Evolutionary conservation across 129 eudicot genomes (phyloP), one percentile per base, ranked within the genome.

Genomic region (Helichrysum umbraculigerum): DNA sequence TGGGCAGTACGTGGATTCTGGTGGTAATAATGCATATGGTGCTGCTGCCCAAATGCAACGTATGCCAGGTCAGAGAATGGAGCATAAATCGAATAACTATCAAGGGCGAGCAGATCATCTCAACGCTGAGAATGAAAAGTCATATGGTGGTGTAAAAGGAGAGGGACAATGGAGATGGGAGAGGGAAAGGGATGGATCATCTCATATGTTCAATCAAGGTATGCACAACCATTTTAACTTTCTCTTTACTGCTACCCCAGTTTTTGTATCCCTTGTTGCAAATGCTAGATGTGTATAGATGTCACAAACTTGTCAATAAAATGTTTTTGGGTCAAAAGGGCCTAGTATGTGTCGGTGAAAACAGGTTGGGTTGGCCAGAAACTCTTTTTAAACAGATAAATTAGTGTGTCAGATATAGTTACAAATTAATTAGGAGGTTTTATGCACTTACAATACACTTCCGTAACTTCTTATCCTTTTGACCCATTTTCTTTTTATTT

Each of bases 91-190:
- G 32, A 76, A 68, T 76, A 74, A 68, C 70, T 87, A 81, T 73
- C 85, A 85, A 75, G 86, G 88, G 41, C 69, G 85, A 37, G 73
- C 68, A 61, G 87, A 82, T 28, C 74, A 82, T 34, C 19, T 64
- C 30, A 77, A 37, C 39, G 66, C 83, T 16, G 88, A 84, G 67
- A 82, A 84, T 57, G 88, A 81, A 51, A 84, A 65, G 70, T 74
- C 84, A 7, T 84, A 84, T 73, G 84, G 84, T 63, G 60, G 81
- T 66, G 35, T 81, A 63, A 87, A 82, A 75, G 86, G 77, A 3
- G 91, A 84, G 67, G 87, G 68, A 16, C 88, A 87, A 68, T 84
- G 91, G 91, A 78, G 84, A 71, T 82, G 88, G 88, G 91, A 87
- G 67, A 82, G 87, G 73, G 91, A 87, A 59, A 82, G 87, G 73